Base-by-base conservation (phyloP, 2,329 filamentous ascomycete genomes). In the Nectriaceae sp. region DNA sequence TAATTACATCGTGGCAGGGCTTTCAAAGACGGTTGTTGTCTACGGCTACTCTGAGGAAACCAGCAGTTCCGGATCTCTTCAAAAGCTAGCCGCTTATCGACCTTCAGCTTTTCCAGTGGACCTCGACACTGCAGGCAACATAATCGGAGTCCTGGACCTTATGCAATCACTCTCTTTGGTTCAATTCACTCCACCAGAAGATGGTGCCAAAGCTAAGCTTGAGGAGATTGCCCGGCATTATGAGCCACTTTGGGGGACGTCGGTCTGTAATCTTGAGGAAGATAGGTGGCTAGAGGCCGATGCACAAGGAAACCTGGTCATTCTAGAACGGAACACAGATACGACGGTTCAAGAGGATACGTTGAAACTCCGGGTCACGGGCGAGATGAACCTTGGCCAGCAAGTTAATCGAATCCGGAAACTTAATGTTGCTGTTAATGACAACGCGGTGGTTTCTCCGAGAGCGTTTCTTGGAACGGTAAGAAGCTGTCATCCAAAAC, bases 101-200 rank as follows among this genome's bases (percentile, higher is more conserved):
- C 88, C 90, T 2, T 84, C 90, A 3, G 95, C 91, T 0, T 89
- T 89, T 24, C 92, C 94, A 0, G 83, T 96, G 15, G 89, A 93
- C 57, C 68, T 97, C 5, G 84, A 86, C 10, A 80, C 97, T 13
- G 82, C 83, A 1, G 88, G 81, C 1, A 85, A 87, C 57, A 77
- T 82, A 20, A 92, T 99, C 53, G 90, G 89, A 0, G 85, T 97
- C 10, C 89, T 87, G 1, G 94, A 99, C 64, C 74, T 99, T 39
- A 97, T 96, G 89, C 97, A 97, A 71, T 96, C 90, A 2, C 76
- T 96, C 20, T 85, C 88, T 1, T 73, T 97, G 5, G 75, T 97
- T 8, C 78, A 94, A 63, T 94, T 87, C 63, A 74, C 77, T 0
- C 77, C 78, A 3, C 79, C 83, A 2, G 67, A 76, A 19, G 71